Conservation (phyloP, 495 filamentous ascomycete genomes). For the Talaromyces proteolyticus region DNA sequence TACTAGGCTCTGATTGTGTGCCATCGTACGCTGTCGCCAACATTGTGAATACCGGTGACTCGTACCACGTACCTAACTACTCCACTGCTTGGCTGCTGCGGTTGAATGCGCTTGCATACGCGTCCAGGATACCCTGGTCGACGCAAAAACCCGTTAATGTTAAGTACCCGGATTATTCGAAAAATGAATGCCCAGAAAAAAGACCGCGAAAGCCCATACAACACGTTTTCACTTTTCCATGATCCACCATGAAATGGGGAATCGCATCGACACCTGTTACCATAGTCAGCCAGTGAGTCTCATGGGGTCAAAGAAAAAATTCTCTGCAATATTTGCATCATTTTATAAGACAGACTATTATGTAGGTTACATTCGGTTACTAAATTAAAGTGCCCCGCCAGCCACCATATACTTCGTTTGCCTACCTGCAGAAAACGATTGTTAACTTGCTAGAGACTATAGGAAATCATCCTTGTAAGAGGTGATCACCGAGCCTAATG, state of each 20-base stretch:
- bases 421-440: neutral
- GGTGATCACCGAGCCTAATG: neutral
- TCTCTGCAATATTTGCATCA: too few species aligned
- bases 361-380: neutral
- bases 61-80: too few species aligned
- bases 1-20: neutral
- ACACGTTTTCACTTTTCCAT: neutral
- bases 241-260: too few species aligned
- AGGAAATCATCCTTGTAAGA: constrained; percentile 1
- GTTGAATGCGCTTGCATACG: constrained; percentile 1
- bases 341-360: neutral
- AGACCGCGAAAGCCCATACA: neutral
- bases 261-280: neutral
- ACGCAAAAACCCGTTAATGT: constrained; percentile 1
- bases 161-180: neutral
- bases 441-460: neutral
- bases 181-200: neutral
- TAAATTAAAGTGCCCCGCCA: neutral
- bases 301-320: too few species aligned
- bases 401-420: neutral
- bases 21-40: too few species aligned
- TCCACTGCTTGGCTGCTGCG: neutral
- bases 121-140: constrained; percentile 1
- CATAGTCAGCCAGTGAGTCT: neutral
- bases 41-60: too few species aligned